Percentiles rank a stretch among this genome's conserved stretches.
Evolutionary conservation across 257 asterid species (phyloP).

Genomic region (Petrea volubilis): DNA sequence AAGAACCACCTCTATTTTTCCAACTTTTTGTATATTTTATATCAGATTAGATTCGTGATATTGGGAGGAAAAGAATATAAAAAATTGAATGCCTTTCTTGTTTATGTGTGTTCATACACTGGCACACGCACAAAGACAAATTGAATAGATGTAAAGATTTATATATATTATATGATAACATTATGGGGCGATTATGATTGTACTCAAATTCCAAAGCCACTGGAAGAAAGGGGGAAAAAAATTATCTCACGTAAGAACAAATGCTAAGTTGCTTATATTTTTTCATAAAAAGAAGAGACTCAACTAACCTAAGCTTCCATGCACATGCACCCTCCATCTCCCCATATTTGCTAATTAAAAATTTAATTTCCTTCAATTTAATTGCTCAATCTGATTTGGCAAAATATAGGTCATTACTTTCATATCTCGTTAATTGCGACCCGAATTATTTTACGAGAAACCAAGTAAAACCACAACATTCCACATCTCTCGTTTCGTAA

Average conservation of each 20-base stretch:
- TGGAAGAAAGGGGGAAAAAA: conserved; percentile 33
- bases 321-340: conserved; percentile 48
- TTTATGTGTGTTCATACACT: conserved; percentile 4
- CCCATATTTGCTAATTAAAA: not conserved
- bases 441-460: not conserved
- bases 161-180: not conserved
- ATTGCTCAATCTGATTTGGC: conserved; percentile 14
- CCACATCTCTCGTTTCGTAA: conserved; percentile 13
- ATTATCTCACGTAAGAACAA: conserved; percentile 38
- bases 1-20: too few species aligned
- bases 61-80: not conserved
- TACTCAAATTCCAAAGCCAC: conserved; percentile 56
- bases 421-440: conserved; percentile 4
- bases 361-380: not conserved
- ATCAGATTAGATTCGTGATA: not conserved
- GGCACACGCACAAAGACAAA: conserved; percentile 17
- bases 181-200: conserved; percentile 24
- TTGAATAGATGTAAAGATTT: not conserved
- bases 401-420: conserved; percentile 17
- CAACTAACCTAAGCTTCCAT: conserved; percentile 38
- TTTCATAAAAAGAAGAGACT: conserved; percentile 60
- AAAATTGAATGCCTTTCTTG: not conserved
- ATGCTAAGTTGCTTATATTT: conserved; percentile 43
- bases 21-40: too few species aligned
- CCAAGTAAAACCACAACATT: conserved; percentile 8